Base-by-base conservation (phyloP, 495 filamentous ascomycete species). In the Entonaema liquescens region DNA sequence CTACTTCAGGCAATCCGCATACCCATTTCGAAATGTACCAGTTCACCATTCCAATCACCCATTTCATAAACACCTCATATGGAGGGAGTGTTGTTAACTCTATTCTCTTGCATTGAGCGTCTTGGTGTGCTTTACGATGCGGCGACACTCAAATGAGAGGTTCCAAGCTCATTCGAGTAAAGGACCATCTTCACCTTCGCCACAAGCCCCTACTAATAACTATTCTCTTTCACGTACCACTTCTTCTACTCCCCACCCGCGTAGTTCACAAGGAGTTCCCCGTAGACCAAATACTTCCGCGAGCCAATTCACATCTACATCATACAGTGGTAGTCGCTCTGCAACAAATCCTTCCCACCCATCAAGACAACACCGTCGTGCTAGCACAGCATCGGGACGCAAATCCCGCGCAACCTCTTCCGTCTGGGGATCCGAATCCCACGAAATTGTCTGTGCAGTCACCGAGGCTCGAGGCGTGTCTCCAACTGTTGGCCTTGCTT, bases 381-480 rank as follows among this genome's bases (percentile, higher is more conserved):
- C 52, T n/a, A 78, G 76, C 42, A 70, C 72, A 42, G 36, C 70
- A 8, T 75, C 74, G 19, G 74, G 77, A n/a, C 73, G 75, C 23
- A 88, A 88, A n/a, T 91, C 92, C 60, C 90, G 91, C 67, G 91
- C 90, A 62, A 81, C 90, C 25, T 90, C 91, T 25, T 85, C 85
- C 28, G 77, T 90, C 44, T 89, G 85, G 59, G 81, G 83, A 19
- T 76, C 82, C 29, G 83, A 88, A 17, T 80, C 81, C 47, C 91
- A 96, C 72, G 87, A 91, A 56, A 89, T 98, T 70, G 82, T 98
- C 47, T 98, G 95, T 74, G 94, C 95, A n/a, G 81, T 98, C 61
- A 92, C 91, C 67, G 95, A 99, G 79, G 93, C 91, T 55, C 90
- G 91, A 40, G 93, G 93, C 12, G 85, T 95, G 29, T 91, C 92